These are phyloP conservation scores for Rubia occidens DNA, from an alignment of 305 asterid species.

Conservation along the genomic window DNA sequence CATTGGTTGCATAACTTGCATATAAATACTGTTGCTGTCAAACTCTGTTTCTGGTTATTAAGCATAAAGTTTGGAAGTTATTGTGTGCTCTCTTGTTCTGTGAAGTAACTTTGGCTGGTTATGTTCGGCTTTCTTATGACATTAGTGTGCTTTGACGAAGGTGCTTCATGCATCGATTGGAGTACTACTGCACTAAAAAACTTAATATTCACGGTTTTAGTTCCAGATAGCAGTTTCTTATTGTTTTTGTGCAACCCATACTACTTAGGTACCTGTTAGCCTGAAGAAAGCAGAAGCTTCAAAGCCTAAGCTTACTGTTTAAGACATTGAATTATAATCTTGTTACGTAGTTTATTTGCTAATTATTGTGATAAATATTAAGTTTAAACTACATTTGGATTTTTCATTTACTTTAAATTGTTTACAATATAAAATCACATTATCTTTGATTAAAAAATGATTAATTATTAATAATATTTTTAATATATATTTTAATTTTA, in stretches of 20 bases:
- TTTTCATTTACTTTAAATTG: no score
- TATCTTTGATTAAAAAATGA: no score
- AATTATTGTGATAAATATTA: no score
- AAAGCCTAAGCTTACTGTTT: constrained; percentile 52
- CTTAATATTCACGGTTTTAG: background rate
- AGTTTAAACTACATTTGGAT: no score
- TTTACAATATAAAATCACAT: no score
- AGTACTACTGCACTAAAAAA: background rate
- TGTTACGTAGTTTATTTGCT: no score
- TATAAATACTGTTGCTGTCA: background rate
- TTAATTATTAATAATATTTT: no score
- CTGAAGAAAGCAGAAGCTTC: constrained; percentile 54
- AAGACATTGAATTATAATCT: no score
- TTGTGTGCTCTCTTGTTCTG: background rate
- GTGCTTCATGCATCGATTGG: background rate
- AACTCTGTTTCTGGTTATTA: background rate
- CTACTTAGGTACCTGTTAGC: constrained; percentile 55
- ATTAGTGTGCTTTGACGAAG: background rate
- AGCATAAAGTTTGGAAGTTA: background rate
- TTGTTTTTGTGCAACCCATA: constrained; percentile 4
- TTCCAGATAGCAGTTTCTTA: background rate
- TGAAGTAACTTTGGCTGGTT: background rate
- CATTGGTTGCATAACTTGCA: background rate
- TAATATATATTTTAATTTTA: no score
- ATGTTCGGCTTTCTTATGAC: background rate